A percentile compares a stretch with the other conserved stretches of the same genome.
These are phyloP conservation scores for Plectosphaerella cucumerina DNA, from an alignment of 2,329 filamentous ascomycete genomes.

Conservation along the genomic window DNA sequence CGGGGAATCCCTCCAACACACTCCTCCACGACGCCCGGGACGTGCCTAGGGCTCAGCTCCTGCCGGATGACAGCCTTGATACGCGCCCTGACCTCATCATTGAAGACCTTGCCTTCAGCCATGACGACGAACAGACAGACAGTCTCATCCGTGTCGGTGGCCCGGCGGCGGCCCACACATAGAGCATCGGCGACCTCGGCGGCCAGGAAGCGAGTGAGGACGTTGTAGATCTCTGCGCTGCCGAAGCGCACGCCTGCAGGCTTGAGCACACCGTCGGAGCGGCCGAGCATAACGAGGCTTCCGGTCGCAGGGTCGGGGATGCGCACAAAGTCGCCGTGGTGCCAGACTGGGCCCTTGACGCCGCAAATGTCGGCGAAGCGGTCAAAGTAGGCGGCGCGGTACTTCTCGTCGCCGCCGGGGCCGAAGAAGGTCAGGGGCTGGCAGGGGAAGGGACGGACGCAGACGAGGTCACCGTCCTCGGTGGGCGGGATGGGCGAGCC, in stretches of 20 bases:
- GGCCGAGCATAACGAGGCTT: slow-evolving; percentile 84
- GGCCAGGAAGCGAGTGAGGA: slow-evolving; percentile 80
- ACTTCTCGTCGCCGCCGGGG: slow-evolving; percentile 66
- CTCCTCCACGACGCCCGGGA: slow-evolving; percentile 77
- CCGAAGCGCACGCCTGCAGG: slow-evolving; percentile 89
- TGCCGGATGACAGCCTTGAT: slow-evolving; percentile 68
- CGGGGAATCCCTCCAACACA: slow-evolving; percentile 79
- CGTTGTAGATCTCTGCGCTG: slow-evolving; percentile 92
- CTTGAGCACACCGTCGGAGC: slow-evolving; percentile 90
- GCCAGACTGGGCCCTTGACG: slow-evolving; percentile 60
- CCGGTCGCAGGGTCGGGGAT: slow-evolving; percentile 64
- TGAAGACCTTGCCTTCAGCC: slow-evolving; percentile 52
- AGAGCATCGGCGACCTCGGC: slow-evolving; percentile 77
- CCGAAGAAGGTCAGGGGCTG: slow-evolving; percentile 92
- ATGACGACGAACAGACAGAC: slow-evolving; percentile 88
- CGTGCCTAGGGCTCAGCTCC: slow-evolving; percentile 84
- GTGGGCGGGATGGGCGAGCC: slow-evolving; percentile 53
- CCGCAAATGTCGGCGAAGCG: slow-evolving; percentile 55
- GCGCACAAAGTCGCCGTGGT: slow-evolving; percentile 88
- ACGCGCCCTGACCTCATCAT: slow-evolving; percentile 51
- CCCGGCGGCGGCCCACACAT: slow-evolving; percentile 74
- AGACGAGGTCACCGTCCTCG: slow-evolving; percentile 83
- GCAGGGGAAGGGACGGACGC: slow-evolving; percentile 80
- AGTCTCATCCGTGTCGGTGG: slow-evolving; percentile 73
- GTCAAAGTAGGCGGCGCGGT: slow-evolving; percentile 82